Evolutionary conservation across 2,329 filamentous ascomycete genomes (phyloP), one percentile per base, ranked within the genome.

Genomic region (Neonectria hederae): DNA sequence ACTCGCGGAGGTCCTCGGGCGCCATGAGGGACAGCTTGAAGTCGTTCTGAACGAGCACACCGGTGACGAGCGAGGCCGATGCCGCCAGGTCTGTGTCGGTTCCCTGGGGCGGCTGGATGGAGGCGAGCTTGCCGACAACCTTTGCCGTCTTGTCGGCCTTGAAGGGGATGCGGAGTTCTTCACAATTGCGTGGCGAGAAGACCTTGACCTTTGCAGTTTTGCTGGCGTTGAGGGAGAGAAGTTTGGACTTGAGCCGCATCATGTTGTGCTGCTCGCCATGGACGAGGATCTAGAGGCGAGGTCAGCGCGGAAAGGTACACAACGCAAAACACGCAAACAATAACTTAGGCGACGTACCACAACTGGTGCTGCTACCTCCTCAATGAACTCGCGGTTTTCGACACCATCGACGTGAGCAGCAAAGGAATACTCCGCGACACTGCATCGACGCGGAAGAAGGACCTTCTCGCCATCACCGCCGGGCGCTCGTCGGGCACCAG

Each of bases 11-110:
- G 76, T 99, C 96, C 72, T 98, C 96, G 0, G 96, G 94, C 0
- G 94, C 94, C 95, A 99, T 98, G 35, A 99, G 84, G 0, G 92
- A 97, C 76, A 99, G 88, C 78, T 98, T 97, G 79, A 99, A 98
- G 77, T 97, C 96, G 77, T 97, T 98, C 72, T 98, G 95, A 8
- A 99, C 94, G 17, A 99, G 85, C 0, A 99, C 96, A 28, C 96
- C 96, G 0, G 91, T 92, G 72, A 99, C 88, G 46, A 98, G 83
- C 59, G 82, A 82, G 11, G 76, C 48, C 13, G 76, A 75, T 11
- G 71, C 69, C n/a, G 73, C 52, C 14, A 63, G 28, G 24, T 71
- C 70, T 11, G 59, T 24, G 48, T 65, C 61, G 1, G 64, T 57
- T 54, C 75, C 78, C 17, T 78, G 78, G 2, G 92, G 91, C 3